Evolutionary conservation across 495 filamentous ascomycete species (phyloP), one percentile per base, ranked within the genome.

Genomic region (Penicillium antarcticum): DNA sequence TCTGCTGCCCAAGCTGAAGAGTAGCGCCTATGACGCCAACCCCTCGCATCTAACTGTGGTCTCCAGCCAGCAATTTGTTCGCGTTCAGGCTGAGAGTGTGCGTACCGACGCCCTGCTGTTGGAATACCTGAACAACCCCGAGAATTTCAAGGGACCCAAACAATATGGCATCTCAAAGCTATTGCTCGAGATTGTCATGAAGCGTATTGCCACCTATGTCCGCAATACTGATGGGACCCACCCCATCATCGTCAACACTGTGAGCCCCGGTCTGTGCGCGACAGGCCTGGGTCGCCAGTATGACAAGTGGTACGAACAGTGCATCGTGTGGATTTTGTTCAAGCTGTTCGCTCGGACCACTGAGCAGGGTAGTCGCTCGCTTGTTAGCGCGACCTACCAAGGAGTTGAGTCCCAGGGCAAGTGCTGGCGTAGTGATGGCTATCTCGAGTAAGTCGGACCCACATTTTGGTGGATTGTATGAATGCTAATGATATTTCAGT

Each of bases 381-480:
- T 82, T 17, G 76, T 81, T n/a, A 78, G 75, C 45, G 78, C 71
- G 1, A 75, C 75, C 3, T 58, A 68, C 18, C 64, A 78, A 42
- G 79, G 76, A 0, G 49, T 52, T 1, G 78, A 80, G 45, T 74
- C 74, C 19, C 73, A 79, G 48, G 80, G 79, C 0, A 69, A 55
- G 54, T 74, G 75, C 48, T 83, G 78, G 80, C 61, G 66, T 17
- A 73, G 68, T 40, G 71, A 75, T 63, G 69, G 66, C 11, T 73
- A 74, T 55, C 51, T 75, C 1, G 70, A 74, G 73, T 77, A 67
- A 54, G 73, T 57, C 14, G 36, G 11, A 31, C 18, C 29, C 11
- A 4, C 16, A 5, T 13, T 21, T 13, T 26, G 17, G 48, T 49
- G 11, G 11, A 29, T 33, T 40, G 23, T 26, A 23, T 13, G 40